Conservation (phyloP, 169 alveolate genomes). For the Plasmodium coatneyi region DNA sequence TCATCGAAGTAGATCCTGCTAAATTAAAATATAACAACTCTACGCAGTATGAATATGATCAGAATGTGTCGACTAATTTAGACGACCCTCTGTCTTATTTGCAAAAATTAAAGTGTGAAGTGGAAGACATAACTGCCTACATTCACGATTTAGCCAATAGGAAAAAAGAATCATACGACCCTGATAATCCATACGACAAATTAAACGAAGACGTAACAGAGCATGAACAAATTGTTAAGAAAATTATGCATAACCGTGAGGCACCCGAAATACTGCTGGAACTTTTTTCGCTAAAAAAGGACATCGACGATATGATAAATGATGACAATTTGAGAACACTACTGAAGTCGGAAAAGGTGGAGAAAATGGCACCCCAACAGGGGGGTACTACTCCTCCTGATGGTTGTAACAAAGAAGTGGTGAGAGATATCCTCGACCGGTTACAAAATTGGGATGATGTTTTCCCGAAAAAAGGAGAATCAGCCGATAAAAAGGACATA, state of each 20-base stretch:
- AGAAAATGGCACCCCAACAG: not conserved
- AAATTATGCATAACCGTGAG: constrained; percentile 70
- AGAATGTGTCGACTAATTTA: constrained; percentile 11
- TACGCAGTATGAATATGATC: constrained; percentile 37
- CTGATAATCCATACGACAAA: not conserved
- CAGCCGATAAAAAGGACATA: not conserved
- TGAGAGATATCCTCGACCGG: not conserved
- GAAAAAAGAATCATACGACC: not conserved
- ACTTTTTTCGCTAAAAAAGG: constrained; percentile 53
- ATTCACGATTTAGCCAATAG: constrained; percentile 39
- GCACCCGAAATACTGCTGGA: constrained; percentile 58
- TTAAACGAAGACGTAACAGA: constrained; percentile 38
- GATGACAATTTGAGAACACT: constrained; percentile 34
- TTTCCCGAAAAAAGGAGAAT: not conserved
- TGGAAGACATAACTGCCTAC: constrained; percentile 49
- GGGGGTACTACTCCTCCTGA: not conserved
- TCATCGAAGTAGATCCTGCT: constrained; percentile 44
- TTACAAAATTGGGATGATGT: not conserved
- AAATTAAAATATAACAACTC: constrained; percentile 57
- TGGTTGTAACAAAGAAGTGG: not conserved
- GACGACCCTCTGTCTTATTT: constrained; percentile 59
- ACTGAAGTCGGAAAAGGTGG: constrained; percentile 3
- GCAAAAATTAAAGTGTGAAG: constrained; percentile 71
- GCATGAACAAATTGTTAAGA: constrained; percentile 49
- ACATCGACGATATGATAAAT: constrained; percentile 40